These are phyloP conservation scores for Hypoxylon lienhwacheense DNA, from an alignment of 495 filamentous ascomycete species.

Conservation along the genomic window DNA sequence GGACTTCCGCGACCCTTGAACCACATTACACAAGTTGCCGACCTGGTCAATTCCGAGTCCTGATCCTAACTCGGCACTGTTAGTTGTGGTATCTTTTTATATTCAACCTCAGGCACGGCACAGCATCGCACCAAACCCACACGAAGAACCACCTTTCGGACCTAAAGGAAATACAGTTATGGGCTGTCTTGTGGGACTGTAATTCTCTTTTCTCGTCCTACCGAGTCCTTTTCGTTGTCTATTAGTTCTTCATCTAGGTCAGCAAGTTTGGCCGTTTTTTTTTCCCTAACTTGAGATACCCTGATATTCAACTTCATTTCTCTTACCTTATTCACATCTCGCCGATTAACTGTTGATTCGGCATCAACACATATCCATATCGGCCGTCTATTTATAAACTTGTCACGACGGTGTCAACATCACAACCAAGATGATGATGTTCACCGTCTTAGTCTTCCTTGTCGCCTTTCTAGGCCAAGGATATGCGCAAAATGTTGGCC, in stretches of 20 bases:
- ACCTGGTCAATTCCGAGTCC: constrained; percentile 17
- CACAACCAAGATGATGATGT: constrained; percentile 24
- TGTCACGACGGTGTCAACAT: too few relatives aligned
- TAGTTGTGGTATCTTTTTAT: neutral
- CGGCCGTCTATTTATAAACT: too few relatives aligned
- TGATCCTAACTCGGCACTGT: constrained; percentile 2
- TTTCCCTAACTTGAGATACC: constrained; percentile 31
- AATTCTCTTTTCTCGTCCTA: constrained; percentile 21
- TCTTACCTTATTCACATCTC: neutral
- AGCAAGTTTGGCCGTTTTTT: constrained; percentile 29
- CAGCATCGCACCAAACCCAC: too few relatives aligned
- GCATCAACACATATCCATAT: neutral
- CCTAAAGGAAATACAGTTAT: too few relatives aligned
- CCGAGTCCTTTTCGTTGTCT: constrained; percentile 19
- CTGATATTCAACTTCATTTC: constrained; percentile 17
- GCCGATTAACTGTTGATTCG: constrained; percentile 6
- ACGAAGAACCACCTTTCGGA: too few relatives aligned
- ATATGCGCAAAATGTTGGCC: constrained; percentile 13
- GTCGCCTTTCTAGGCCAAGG: constrained; percentile 22
- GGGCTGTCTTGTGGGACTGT: constrained; percentile 25
- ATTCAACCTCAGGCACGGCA: constrained; percentile 1
- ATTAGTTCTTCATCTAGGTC: constrained; percentile 18
- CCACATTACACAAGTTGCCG: constrained; percentile 19
- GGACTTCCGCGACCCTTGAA: constrained; percentile 23
- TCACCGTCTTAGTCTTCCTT: constrained; percentile 8